These are phyloP conservation scores for Fusarium tanahbumbuense DNA, from an alignment of 2,329 filamentous ascomycete genomes.

Conservation along the genomic window DNA sequence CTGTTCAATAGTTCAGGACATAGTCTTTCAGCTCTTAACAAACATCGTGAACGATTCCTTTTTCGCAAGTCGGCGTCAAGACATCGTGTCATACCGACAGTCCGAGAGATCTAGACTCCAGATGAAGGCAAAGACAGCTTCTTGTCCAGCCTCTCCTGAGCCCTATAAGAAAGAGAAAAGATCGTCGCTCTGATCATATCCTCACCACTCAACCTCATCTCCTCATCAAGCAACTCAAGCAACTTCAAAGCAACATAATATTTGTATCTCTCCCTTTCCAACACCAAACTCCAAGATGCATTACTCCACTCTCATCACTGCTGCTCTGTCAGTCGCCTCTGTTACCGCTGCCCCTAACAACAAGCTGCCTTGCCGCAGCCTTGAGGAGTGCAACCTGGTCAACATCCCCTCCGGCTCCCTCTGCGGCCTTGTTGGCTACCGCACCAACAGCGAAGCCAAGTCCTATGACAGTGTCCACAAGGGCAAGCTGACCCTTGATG, in stretches of 20 bases:
- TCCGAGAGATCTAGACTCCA: background rate
- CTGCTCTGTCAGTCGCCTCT: background rate
- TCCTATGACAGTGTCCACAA: background rate
- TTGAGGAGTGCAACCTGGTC: background rate
- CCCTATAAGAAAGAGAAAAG: background rate
- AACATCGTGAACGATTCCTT: background rate
- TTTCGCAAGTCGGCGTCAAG: background rate
- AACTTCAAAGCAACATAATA: background rate
- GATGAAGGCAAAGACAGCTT: no score
- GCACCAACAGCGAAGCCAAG: background rate
- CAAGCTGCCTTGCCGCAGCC: constrained; percentile 1
- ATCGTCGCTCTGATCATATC: background rate
- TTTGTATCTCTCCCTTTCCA: background rate
- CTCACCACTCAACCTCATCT: background rate
- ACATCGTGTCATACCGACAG: background rate
- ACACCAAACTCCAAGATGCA: background rate
- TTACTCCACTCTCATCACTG: background rate
- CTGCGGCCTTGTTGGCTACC: background rate
- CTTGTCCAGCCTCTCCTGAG: background rate
- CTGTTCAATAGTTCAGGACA: background rate
- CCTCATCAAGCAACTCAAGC: background rate
- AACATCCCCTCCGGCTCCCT: background rate
- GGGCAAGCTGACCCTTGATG: background rate
- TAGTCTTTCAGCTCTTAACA: background rate
- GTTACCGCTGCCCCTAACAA: background rate